Evolutionary conservation across 441 rosid genomes (phyloP).

Genomic region (Kokia cookei): DNA sequence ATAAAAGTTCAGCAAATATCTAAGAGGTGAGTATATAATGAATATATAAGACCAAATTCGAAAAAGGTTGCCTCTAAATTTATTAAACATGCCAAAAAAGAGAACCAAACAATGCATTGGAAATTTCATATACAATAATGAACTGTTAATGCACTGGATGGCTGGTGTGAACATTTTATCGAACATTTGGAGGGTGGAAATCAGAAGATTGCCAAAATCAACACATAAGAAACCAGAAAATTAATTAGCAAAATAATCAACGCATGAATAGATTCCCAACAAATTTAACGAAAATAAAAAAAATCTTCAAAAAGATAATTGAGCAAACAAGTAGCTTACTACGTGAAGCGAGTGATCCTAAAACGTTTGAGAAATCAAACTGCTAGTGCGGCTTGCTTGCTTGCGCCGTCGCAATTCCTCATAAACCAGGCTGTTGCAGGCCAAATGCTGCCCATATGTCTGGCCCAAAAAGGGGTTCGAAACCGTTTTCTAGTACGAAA

Average conservation of each 20-base stretch:
- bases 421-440: not conserved
- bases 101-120: not conserved
- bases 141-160: not conserved
- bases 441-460: not conserved
- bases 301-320: not conserved
- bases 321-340: not conserved
- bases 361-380: not conserved
- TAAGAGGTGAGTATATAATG: not conserved
- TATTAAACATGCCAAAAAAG: not conserved
- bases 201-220: not conserved
- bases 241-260: not conserved
- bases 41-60: not conserved
- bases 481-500: not conserved
- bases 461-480: not conserved
- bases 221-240: not conserved
- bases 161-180: conserved; percentile 16
- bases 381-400: not conserved
- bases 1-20: not conserved
- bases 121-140: not conserved
- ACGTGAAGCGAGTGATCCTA: not conserved
- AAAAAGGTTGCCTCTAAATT: not conserved
- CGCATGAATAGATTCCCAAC: not conserved
- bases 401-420: not conserved
- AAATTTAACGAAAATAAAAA: not conserved
- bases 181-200: conserved; percentile 20